Conservation (phyloP, 2,329 filamentous ascomycete species). For the Aschersonia sp. region DNA sequence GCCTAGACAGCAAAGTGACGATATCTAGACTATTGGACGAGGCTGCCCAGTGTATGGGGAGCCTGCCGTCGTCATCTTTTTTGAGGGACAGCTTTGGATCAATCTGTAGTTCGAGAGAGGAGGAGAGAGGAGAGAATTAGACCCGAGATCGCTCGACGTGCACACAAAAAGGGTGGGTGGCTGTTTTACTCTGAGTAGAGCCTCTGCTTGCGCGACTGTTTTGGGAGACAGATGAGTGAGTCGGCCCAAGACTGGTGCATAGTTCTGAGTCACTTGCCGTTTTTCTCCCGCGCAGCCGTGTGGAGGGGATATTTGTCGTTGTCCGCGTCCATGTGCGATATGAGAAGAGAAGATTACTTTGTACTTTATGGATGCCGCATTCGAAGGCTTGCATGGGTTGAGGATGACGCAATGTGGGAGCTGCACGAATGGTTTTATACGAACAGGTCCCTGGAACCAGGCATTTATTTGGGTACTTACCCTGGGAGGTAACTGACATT, state of each 20-base stretch:
- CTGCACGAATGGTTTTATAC: no score
- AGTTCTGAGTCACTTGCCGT: constrained; percentile 41
- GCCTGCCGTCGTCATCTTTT: constrained; percentile 74
- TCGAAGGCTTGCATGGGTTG: neutral
- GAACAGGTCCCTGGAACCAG: no score
- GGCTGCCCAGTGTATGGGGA: constrained; percentile 87
- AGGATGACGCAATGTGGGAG: no score
- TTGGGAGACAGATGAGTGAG: no score
- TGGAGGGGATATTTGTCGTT: constrained; percentile 67
- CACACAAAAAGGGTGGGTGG: neutral
- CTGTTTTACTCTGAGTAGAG: constrained; percentile 5
- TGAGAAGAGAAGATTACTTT: neutral
- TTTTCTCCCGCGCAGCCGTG: constrained; percentile 72
- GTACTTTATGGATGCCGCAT: neutral
- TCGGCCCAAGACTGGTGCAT: neutral
- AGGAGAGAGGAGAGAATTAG: no score
- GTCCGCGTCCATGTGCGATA: constrained; percentile 17
- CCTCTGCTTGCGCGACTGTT: constrained; percentile 7
- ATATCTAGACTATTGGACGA: constrained; percentile 71
- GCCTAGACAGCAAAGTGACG: constrained; percentile 54
- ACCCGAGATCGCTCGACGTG: neutral
- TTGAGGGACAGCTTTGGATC: constrained; percentile 61
- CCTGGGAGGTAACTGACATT: no score
- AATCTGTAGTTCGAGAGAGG: constrained; percentile 31
- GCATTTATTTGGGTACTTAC: no score